phyloP scores from a whole-genome alignment of 192 early-diverging fungal genomes.

The Thamnidium elegans region DNA sequence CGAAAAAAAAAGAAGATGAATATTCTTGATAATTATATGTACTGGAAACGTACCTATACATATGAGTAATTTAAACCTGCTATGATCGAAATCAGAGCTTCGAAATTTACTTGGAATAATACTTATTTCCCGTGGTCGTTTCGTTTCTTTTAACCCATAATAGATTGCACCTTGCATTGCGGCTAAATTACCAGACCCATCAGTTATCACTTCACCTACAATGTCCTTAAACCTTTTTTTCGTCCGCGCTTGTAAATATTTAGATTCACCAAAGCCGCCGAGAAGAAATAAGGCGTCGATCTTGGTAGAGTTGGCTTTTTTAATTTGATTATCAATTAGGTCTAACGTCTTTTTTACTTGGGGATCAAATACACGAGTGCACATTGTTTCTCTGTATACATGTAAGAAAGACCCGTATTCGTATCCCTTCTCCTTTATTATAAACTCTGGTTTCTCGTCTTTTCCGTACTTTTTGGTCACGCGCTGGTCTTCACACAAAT shows the following conservation, averaged over 20 bases:
- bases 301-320: not conserved
- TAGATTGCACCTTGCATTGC: not conserved
- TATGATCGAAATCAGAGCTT: no score
- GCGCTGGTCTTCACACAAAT: no score
- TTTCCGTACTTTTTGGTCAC: no score
- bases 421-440: no score
- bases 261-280: constrained; percentile 2
- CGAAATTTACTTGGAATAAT: not conserved
- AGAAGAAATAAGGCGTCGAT: constrained; percentile 1
- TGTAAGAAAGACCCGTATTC: no score
- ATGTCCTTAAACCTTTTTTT: no score
- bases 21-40: not conserved
- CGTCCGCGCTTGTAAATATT: not conserved
- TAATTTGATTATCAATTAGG: not conserved
- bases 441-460: no score
- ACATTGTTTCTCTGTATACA: no score
- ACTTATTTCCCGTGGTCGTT: not conserved
- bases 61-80: not conserved
- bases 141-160: not conserved
- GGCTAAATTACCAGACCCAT: not conserved
- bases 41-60: not conserved
- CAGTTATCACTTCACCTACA: not conserved
- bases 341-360: not conserved
- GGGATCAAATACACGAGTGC: no score
- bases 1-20: not conserved